phyloP scores from a whole-genome alignment of 1,139 yeast genomes.

The Hyphopichia wangnamkhiaoensis region DNA sequence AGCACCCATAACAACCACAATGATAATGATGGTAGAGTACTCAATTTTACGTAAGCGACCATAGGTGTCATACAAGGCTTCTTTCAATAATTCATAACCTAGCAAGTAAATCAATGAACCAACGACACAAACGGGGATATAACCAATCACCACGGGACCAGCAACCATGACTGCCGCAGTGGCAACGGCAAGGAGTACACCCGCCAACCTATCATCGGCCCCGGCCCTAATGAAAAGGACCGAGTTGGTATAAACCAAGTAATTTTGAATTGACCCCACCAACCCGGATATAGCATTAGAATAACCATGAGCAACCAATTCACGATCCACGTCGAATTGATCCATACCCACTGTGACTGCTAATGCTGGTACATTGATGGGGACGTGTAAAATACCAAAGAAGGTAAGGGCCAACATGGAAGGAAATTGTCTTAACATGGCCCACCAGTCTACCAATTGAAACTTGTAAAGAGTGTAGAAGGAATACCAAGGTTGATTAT shows the following conservation, averaged over 20 bases:
- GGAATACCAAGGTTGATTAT: slow-evolving; percentile 82
- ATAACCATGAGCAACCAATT: slow-evolving; percentile 90
- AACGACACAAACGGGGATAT: slow-evolving; percentile 92
- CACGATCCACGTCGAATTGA: slow-evolving; percentile 86
- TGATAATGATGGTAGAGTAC: slow-evolving; percentile 77
- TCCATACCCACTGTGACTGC: slow-evolving; percentile 90
- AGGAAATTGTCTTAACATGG: slow-evolving; percentile 71
- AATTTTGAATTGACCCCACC: slow-evolving; percentile 87
- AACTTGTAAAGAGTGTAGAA: slow-evolving; percentile 77
- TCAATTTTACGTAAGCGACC: slow-evolving; percentile 77
- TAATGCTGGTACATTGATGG: slow-evolving; percentile 94
- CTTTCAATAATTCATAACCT: slow-evolving; percentile 87
- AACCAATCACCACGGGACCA: slow-evolving; percentile 93
- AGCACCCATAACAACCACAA: slow-evolving; percentile 91
- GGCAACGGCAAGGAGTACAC: slow-evolving; percentile 79
- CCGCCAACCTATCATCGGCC: slow-evolving; percentile 86
- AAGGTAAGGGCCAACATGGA: slow-evolving; percentile 95
- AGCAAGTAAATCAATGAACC: slow-evolving; percentile 87
- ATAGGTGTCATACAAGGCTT: slow-evolving; percentile 81
- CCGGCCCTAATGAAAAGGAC: slow-evolving; percentile 91
- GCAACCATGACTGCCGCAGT: slow-evolving; percentile 79
- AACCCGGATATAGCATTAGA: slow-evolving; percentile 87
- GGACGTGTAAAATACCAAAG: slow-evolving; percentile 93
- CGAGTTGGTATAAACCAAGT: slow-evolving; percentile 91
- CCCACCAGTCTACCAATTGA: slow-evolving; percentile 68